Conservation (phyloP, 2,329 filamentous ascomycete species). For the Aspergillus texensis region DNA sequence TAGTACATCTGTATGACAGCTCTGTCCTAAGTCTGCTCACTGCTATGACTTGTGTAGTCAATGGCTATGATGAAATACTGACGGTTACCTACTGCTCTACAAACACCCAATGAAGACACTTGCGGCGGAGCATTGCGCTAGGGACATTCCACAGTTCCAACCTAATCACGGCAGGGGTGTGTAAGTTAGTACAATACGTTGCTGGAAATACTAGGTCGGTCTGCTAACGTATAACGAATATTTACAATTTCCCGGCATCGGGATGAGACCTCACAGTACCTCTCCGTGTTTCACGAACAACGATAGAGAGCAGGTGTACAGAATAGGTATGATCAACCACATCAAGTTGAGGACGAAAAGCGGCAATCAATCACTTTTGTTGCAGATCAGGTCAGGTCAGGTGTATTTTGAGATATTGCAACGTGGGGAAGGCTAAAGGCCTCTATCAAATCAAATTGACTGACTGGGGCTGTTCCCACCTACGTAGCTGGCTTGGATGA, state of each 20-base stretch:
- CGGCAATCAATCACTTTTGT: not conserved
- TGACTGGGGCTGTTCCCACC: not conserved
- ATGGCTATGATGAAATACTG: not conserved
- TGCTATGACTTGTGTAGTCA: not conserved
- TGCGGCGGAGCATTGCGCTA: not conserved
- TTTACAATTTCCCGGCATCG: not conserved
- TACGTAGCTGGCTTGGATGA: not conserved
- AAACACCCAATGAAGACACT: not conserved
- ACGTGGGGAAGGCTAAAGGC: not conserved
- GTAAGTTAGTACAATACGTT: not conserved
- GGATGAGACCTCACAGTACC: not conserved
- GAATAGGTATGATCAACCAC: not conserved
- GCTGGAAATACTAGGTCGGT: not conserved
- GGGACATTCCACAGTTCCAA: not conserved
- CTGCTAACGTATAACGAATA: not conserved
- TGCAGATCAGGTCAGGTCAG: not conserved
- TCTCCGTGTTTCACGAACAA: not conserved
- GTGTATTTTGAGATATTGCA: slow-evolving; percentile 1
- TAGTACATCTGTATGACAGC: not conserved
- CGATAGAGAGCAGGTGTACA: not conserved
- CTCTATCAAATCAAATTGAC: not conserved
- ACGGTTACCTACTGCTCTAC: not conserved
- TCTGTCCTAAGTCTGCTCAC: not conserved
- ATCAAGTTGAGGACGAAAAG: not conserved
- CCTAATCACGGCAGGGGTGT: not conserved